Evolutionary conservation across 768 basidiomycete species (phyloP), one percentile per base, ranked within the genome.

Genomic region (Macrocybe gigantea): DNA sequence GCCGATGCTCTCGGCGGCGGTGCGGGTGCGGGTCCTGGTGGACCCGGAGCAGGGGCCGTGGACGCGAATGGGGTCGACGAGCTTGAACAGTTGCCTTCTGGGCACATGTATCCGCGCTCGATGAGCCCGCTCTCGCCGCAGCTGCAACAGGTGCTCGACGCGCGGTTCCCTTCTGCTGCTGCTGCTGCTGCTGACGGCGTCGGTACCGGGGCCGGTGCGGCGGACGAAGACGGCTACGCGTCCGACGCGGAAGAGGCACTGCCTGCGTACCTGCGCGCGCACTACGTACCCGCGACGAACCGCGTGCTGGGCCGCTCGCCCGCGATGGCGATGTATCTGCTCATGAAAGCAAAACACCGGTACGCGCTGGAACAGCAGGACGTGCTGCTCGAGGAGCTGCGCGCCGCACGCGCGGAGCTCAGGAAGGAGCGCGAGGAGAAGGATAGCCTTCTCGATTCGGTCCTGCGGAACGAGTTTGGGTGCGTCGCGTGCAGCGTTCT

Each of bases 331-430:
- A 82, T 80, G 72, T 94, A 93, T 62, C 71, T 67, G 53, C 74
- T 67, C 51, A 74, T 78, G 72, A 88, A 93, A 59, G 91, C 93
- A 5, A 92, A 91, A 58, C 75, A 85, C 61, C 70, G 69, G 43
- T 86, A 83, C 58, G 82, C 79, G 10, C 52, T 83, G 31, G 76
- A 85, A 49, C 81, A 88, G 57, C 82, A 89, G 51, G 80, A 79
- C 32, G 67, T 70, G 32, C 67, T 93, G 35, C 65, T 77, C 31
- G 78, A 82, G 53, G 86, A 93, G 61, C 66, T 90, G 52, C 73
- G 78, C 33, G 65, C 71, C 11, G 63, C 77, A 6, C 73, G 75
- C 49, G 62, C 66, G 3, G 82, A 88, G 53, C 60, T 73, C 45
- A 69, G 71, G 53, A 69, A 64, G 47, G 78, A 81, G 63, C 72